These are phyloP conservation scores for Xylaria sp. DNA, from an alignment of 2,329 filamentous ascomycete genomes.

Conservation along the genomic window DNA sequence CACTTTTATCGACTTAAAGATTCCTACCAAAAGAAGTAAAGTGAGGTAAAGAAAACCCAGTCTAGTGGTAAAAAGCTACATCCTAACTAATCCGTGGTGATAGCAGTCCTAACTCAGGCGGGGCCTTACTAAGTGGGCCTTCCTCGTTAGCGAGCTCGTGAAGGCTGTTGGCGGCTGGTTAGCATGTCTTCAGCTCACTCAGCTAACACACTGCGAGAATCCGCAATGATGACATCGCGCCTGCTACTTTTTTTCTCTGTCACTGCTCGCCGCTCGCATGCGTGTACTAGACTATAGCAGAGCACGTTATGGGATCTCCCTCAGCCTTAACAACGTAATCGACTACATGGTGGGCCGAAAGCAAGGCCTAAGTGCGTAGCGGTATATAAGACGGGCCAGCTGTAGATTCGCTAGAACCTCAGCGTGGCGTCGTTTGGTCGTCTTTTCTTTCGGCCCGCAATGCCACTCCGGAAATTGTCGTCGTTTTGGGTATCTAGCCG, in stretches of 20 bases:
- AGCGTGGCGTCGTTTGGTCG: neutral
- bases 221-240: neutral
- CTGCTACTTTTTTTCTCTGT: neutral
- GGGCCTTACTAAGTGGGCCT: too few relatives aligned
- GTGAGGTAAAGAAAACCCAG: too few relatives aligned
- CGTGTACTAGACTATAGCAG: neutral
- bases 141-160: neutral
- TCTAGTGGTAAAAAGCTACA: too few relatives aligned
- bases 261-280: neutral
- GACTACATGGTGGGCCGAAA: neutral
- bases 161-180: neutral
- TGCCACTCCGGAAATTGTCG: neutral
- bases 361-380: too few relatives aligned
- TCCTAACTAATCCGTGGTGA: too few relatives aligned
- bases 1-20: too few relatives aligned
- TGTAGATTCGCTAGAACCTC: neutral
- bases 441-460: neutral
- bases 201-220: neutral
- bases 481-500: neutral
- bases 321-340: neutral
- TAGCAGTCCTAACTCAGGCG: too few relatives aligned
- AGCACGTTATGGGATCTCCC: too few relatives aligned
- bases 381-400: neutral
- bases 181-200: neutral
- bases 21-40: too few relatives aligned